Evolutionary conservation across 1,284 basidiomycete species (phyloP), one percentile per base, ranked within the genome.

Genomic region (Cryptococcus neoformans): DNA sequence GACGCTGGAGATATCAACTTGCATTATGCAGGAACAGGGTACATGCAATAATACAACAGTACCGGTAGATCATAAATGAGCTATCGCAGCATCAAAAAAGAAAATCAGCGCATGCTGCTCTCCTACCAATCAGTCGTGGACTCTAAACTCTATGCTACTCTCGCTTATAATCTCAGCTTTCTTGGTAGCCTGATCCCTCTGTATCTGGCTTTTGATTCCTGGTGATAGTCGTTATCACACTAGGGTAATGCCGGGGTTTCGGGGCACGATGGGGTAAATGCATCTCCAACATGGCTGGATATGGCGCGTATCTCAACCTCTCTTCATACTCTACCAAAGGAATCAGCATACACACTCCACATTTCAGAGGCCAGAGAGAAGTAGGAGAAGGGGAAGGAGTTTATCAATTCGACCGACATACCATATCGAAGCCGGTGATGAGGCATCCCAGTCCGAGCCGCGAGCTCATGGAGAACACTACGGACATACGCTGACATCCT

Each of bases 381-480:
- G 28, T 3, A 28, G n/a, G n/a, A n/a, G 21, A 28, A 28, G 28
- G 28, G 21, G 28, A 28, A 28, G 38, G 21, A 8, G 17, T 21
- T 12, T 21, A 12, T 14, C 14, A 14, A 14, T 14, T 28, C 34
- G 17, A 11, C 46, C 34, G 7, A 40, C 49, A 21, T 21, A 51
- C 49, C 49, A 16, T 12, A 17, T 10, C 49, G 36, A 11, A 51
- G 34, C 12, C 49, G 36, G 7, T 14, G 34, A 41, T 51, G 11
- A 4, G 49, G 49, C 49, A 51, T 51, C 16, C 49, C 49, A 39
- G 49, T 51, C 14, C 10, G 28, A 39, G n/a, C 10, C 9, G 34
- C 49, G 5, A 51, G 37, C 37, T 51, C 49, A 51, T 51, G 49
- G 11, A 51, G 49, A 5, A 51, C 37, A 41, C 49, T 51, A 8